Base-by-base conservation (phyloP, 2,329 filamentous ascomycete genomes). In the Hypoxylon sp. region DNA sequence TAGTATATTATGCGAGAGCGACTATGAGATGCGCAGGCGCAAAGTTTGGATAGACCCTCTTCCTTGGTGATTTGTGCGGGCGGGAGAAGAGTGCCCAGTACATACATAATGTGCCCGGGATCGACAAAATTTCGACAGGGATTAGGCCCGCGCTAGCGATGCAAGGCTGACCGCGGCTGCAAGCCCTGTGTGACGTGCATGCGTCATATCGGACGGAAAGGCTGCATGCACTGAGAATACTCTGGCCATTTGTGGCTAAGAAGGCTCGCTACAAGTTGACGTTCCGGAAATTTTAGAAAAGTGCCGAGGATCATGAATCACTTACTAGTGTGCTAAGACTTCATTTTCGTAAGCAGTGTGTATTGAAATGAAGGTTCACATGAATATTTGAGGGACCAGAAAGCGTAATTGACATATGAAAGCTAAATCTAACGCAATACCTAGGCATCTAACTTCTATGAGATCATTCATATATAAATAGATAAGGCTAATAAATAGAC, bases 191-290 rank as follows among this genome's bases (percentile, higher is more conserved):
- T 58, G 27, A 58, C 35, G 8, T 48, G 32, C 58, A 62, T 74
- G 72, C 73, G 72, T 75, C 73, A 75, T 75, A 69, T 46, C 19
- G 19, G 39, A 35, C 13, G 48, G 62, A 60, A 75, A 75, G 72
- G 72, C 73, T 75, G 65, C 3, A 42, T 5, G n/a, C 11, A 29
- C 54, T 56, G 29, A 46, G 19, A 42, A 46, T 13, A 53, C 52
- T 31, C 52, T 24, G 13, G 11, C 32, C 8, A 17, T 55, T 31
- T 35, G 21, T 54, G 32, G 19, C 32, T 54, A 21, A 13, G 17
- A 21, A 10, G 17, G 51, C 10, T 27, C 15, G 7, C 27, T 42
- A 44, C 17, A 27, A 27, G 5, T 27, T 27, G 24, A 3, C 24
- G 5, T 27, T 27, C 3, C 24, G 3, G 24, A 27, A 27, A 27